Conservation (phyloP, 148 eudicot species). For the Fallopia convolvulus region DNA sequence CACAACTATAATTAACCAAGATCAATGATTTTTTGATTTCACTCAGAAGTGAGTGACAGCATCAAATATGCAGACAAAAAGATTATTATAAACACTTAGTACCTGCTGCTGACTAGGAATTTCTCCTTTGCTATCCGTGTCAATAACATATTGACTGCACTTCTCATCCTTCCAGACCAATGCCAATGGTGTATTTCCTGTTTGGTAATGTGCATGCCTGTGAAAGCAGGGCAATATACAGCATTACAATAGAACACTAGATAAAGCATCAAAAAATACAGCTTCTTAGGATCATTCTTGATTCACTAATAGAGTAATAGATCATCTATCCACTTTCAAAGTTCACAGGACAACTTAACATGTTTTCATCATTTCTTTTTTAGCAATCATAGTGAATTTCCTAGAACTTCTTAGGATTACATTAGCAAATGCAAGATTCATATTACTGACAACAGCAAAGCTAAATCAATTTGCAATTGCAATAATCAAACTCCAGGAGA, state of each 20-base stretch:
- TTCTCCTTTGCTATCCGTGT: slow-evolving; percentile 77
- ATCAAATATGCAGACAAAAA: neutral
- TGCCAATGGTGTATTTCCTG: slow-evolving; percentile 85
- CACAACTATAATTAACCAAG: neutral
- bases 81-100: neutral
- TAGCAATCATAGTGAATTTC: neutral
- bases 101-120: slow-evolving; percentile 81
- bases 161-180: slow-evolving; percentile 93
- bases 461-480: neutral
- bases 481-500: neutral
- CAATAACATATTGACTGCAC: slow-evolving; percentile 90
- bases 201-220: slow-evolving; percentile 93
- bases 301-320: no score
- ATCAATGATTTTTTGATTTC: neutral
- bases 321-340: neutral
- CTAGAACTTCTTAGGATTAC: neutral
- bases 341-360: neutral
- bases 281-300: neutral
- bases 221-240: slow-evolving; percentile 14
- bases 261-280: neutral
- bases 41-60: neutral
- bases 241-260: neutral
- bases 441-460: neutral
- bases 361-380: neutral
- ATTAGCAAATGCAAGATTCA: neutral